Evolutionary conservation across 192 early-diverging fungal genomes (phyloP).

Genomic region (Podila clonocystis): DNA sequence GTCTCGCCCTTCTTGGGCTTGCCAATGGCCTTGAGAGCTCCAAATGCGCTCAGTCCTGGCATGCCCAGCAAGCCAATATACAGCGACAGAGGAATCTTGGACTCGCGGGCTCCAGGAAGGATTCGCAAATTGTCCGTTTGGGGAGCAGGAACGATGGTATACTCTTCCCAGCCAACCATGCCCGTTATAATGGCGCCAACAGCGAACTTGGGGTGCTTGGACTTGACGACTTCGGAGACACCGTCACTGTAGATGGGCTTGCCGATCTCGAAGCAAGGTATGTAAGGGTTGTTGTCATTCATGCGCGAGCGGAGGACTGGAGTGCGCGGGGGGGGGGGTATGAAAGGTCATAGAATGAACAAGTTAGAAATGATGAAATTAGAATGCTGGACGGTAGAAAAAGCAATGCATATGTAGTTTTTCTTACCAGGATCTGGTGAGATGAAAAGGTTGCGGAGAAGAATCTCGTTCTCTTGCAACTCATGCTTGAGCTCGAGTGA

Average conservation of each 20-base stretch:
- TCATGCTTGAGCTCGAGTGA: conserved; percentile 19
- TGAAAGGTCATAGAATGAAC: too few relatives aligned
- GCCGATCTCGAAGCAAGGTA: conserved; percentile 62
- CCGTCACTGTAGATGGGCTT: conserved; percentile 67
- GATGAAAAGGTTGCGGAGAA: conserved; percentile 70
- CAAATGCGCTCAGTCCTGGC: conserved; percentile 60
- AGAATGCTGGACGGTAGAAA: too few relatives aligned
- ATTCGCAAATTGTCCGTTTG: conserved; percentile 29
- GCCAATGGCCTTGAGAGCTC: conserved; percentile 67
- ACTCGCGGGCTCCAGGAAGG: conserved; percentile 47
- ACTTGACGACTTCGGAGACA: conserved; percentile 73
- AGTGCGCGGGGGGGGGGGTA: neutral
- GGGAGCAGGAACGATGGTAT: conserved; percentile 56
- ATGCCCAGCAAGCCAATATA: conserved; percentile 80
- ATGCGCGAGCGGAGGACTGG: conserved; percentile 61
- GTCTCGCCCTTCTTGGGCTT: conserved; percentile 87
- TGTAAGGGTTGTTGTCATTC: conserved; percentile 52
- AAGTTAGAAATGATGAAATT: too few relatives aligned
- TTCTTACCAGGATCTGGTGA: conserved; percentile 85
- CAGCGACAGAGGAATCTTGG: conserved; percentile 62
- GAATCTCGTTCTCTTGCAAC: conserved; percentile 53
- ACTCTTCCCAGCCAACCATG: conserved; percentile 63
- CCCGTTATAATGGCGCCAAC: conserved; percentile 71
- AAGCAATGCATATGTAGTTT: neutral
- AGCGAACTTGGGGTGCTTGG: conserved; percentile 60